Percentiles rank a stretch among this genome's conserved stretches.
phyloP scores from a whole-genome alignment of 805 yeast genomes.

The Zygoascus flipseniorum region DNA sequence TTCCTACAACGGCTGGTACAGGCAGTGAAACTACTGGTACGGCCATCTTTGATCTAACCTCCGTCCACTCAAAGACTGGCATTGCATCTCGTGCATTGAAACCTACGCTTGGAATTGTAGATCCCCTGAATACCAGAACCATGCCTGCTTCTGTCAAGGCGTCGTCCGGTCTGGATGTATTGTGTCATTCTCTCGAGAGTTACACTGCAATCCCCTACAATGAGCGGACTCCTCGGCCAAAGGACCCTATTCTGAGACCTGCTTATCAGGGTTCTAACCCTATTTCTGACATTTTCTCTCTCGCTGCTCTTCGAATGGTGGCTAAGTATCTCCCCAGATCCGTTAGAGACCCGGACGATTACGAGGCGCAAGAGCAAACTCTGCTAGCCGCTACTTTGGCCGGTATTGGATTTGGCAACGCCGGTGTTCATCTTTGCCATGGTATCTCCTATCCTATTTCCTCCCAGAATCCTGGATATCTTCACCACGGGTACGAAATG shows the following conservation, averaged over 20 bases:
- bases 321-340: conserved; percentile 34
- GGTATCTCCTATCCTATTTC: conserved; percentile 35
- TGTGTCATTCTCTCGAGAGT: conserved; percentile 39
- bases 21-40: conserved; percentile 41
- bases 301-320: conserved; percentile 34
- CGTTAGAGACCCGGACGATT: conserved; percentile 33
- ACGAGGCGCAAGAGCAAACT: conserved; percentile 36
- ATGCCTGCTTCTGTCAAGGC: conserved; percentile 37
- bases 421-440: conserved; percentile 37
- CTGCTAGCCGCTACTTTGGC: conserved; percentile 38
- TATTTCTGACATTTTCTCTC: conserved; percentile 36
- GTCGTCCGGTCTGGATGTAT: conserved; percentile 36
- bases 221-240: conserved; percentile 32
- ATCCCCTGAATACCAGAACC: conserved; percentile 33
- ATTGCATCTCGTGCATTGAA: conserved; percentile 36
- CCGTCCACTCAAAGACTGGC: conserved; percentile 36
- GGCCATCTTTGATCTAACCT: conserved; percentile 35
- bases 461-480: conserved; percentile 30
- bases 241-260: conserved; percentile 31
- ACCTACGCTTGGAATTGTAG: conserved; percentile 37
- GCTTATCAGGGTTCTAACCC: conserved; percentile 40
- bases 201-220: conserved; percentile 37
- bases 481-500: conserved; percentile 31
- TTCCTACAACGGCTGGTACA: conserved; percentile 41
- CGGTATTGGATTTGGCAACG: conserved; percentile 39